These are phyloP conservation scores for Calocybe gangraenosa DNA, from an alignment of 768 basidiomycete genomes.

Conservation along the genomic window DNA sequence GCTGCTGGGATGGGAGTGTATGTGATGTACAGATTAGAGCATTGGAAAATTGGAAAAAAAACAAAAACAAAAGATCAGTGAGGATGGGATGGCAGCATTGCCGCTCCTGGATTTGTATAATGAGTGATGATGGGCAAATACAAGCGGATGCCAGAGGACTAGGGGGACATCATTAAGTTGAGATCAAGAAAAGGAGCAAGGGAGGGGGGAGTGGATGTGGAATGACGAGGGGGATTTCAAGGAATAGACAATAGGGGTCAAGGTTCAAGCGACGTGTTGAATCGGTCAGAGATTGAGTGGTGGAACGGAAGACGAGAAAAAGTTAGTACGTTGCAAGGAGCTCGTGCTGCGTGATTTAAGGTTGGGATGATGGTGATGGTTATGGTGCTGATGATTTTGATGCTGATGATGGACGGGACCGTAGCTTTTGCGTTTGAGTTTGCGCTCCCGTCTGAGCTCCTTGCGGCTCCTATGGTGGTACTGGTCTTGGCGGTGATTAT, in stretches of 20 bases:
- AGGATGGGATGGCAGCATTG: neutral
- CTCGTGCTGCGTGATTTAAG: slow-evolving; percentile 18
- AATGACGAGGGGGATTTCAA: too few relatives aligned
- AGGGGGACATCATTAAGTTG: neutral
- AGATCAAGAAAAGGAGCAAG: neutral
- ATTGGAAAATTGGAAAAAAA: neutral
- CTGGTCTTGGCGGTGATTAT: slow-evolving; percentile 33
- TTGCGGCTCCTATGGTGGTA: slow-evolving; percentile 52
- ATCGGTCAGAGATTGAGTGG: slow-evolving; percentile 20
- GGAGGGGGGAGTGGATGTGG: neutral
- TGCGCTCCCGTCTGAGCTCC: slow-evolving; percentile 65
- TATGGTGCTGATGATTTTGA: slow-evolving; percentile 41
- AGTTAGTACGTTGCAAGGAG: slow-evolving; percentile 17
- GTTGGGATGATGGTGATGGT: slow-evolving; percentile 30
- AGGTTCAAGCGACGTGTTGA: too few relatives aligned
- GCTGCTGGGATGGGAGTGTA: too few relatives aligned
- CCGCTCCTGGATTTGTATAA: too few relatives aligned
- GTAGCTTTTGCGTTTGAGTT: slow-evolving; percentile 58
- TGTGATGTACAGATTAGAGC: neutral
- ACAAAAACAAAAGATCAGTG: slow-evolving; percentile 12
- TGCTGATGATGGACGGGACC: slow-evolving; percentile 38
- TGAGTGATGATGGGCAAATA: too few relatives aligned
- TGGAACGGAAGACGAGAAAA: slow-evolving; percentile 18
- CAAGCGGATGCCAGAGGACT: neutral
- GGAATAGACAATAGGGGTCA: too few relatives aligned